phyloP scores from a whole-genome alignment of 257 asterid species.

The Knoxia roxburghii region DNA sequence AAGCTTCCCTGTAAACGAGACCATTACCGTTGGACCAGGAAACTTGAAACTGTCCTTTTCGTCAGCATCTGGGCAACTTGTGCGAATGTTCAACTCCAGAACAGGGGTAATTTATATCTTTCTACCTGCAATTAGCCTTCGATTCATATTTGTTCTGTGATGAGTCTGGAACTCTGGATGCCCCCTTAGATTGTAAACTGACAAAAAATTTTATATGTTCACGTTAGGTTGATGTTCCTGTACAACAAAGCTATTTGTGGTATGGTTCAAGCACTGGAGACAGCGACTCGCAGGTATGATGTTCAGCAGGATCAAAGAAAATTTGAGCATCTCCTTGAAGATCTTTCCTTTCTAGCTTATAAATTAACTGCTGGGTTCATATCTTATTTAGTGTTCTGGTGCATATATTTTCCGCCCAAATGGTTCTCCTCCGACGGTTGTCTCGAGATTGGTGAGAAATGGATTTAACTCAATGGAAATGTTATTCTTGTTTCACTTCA shows the following conservation, averaged over 20 bases:
- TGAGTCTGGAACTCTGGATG: no score
- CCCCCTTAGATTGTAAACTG: constrained; percentile 10
- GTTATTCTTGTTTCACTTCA: neutral
- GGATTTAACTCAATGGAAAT: neutral
- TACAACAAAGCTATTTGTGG: constrained; percentile 84
- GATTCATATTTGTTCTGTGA: neutral
- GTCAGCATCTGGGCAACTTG: constrained; percentile 68
- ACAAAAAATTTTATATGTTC: constrained; percentile 6
- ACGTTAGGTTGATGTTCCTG: constrained; percentile 63
- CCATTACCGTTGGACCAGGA: constrained; percentile 67
- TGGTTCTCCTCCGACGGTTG: constrained; percentile 47
- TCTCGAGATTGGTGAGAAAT: constrained; percentile 57
- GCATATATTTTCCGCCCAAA: constrained; percentile 87
- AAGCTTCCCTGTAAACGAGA: constrained; percentile 33
- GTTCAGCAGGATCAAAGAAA: neutral
- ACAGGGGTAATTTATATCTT: constrained; percentile 48
- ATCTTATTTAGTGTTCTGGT: constrained; percentile 55
- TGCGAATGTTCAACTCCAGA: constrained; percentile 54
- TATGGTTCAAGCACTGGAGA: constrained; percentile 63
- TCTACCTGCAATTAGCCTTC: neutral
- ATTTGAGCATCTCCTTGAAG: neutral
- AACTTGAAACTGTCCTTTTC: constrained; percentile 68
- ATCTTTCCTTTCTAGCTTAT: neutral
- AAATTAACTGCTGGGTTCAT: constrained; percentile 13
- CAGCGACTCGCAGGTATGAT: constrained; percentile 47